Evolutionary conservation across 1,139 yeast genomes (phyloP).

Genomic region (Geotrichum aggregatum): DNA sequence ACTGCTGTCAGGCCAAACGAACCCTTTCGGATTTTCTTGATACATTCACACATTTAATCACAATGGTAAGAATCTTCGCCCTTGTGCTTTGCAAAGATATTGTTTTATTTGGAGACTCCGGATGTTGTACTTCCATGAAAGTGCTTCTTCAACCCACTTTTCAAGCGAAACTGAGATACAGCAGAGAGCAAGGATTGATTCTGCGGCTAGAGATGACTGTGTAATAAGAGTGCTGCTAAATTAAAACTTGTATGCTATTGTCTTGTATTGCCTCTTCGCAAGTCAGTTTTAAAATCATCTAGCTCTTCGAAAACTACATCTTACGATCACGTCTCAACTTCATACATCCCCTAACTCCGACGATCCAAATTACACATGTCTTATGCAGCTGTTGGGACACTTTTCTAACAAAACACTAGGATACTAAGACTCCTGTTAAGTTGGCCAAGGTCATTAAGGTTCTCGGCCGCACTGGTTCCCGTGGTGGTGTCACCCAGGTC

Average conservation of each 20-base stretch:
- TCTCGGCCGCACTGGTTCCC: constrained; percentile 99
- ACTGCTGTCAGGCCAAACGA: constrained; percentile 11
- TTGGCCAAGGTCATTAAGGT: constrained; percentile 99
- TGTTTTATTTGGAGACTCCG: neutral
- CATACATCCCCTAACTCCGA: neutral
- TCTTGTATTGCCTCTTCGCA: too few species aligned
- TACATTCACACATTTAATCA: constrained; percentile 13
- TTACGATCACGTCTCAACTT: neutral
- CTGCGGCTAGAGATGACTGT: neutral
- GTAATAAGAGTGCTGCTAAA: too few species aligned
- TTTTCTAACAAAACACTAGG: constrained; percentile 33
- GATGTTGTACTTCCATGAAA: too few species aligned
- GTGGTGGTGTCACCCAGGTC: constrained; percentile 99
- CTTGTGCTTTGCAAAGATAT: neutral
- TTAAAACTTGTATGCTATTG: too few species aligned
- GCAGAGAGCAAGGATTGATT: neutral
- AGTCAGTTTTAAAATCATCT: too few species aligned
- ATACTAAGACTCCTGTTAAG: constrained; percentile 72
- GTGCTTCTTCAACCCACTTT: neutral
- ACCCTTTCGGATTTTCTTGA: constrained; percentile 10
- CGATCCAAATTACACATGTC: neutral
- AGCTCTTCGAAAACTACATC: too few species aligned
- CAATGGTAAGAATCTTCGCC: constrained; percentile 3
- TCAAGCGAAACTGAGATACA: neutral
- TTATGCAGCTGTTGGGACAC: neutral